Evolutionary conservation across 768 basidiomycete species (phyloP).

Genomic region (Boletellus emodensis): DNA sequence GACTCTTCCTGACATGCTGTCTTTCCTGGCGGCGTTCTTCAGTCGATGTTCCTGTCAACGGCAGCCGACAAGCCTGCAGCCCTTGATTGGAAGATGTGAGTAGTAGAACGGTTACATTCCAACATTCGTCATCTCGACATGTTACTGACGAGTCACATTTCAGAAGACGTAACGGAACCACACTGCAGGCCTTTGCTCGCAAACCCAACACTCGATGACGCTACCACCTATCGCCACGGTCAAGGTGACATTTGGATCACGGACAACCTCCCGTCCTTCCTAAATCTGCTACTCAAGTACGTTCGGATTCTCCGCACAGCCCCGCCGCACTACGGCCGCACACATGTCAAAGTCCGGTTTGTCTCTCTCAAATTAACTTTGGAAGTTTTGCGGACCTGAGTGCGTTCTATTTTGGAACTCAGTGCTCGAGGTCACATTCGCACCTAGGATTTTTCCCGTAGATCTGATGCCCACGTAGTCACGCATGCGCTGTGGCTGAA

Average conservation of each 20-base stretch:
- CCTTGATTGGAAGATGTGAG: too few species aligned
- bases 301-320: conserved; percentile 14
- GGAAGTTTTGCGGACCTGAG: neutral
- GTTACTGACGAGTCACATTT: too few species aligned
- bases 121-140: too few species aligned
- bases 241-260: neutral
- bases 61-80: too few species aligned
- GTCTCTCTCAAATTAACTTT: conserved; percentile 36
- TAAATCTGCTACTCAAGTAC: conserved; percentile 29
- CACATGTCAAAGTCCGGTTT: conserved; percentile 22
- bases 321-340: conserved; percentile 12
- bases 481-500: neutral
- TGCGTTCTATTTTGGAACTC: too few species aligned
- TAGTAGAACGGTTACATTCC: neutral
- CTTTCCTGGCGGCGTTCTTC: neutral
- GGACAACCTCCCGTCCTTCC: conserved; percentile 38
- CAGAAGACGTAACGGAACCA: too few species aligned
- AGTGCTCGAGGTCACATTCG: too few species aligned
- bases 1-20: neutral
- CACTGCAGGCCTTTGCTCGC: too few species aligned
- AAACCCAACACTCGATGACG: neutral
- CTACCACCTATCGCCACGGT: neutral
- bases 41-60: neutral
- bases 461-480: neutral
- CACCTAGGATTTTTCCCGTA: conserved; percentile 24